A percentile compares a stretch with the other conserved stretches of the same genome.
Evolutionary conservation across 2,329 filamentous ascomycete species (phyloP).

Genomic region (Penicillium sclerotiorum): DNA sequence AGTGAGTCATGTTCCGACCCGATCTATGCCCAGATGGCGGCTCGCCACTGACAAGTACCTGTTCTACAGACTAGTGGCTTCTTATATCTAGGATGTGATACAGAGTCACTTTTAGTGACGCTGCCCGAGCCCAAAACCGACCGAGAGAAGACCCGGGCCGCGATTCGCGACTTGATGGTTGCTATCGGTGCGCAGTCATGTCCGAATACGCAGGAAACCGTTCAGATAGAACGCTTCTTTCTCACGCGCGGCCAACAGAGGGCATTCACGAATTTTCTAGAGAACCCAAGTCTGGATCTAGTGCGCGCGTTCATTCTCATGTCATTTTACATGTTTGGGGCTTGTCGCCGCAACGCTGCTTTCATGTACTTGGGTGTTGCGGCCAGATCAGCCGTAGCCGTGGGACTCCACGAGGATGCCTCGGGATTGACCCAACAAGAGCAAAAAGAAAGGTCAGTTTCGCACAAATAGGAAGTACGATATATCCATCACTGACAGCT

Average conservation of each 20-base stretch:
- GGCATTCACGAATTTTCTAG: constrained; percentile 56
- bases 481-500: constrained; percentile 18
- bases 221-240: constrained; percentile 41
- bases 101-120: constrained; percentile 24
- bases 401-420: constrained; percentile 54
- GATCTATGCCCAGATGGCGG: neutral
- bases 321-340: constrained; percentile 62
- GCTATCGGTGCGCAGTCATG: constrained; percentile 58
- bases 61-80: constrained; percentile 46
- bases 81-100: constrained; percentile 39
- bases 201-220: constrained; percentile 30
- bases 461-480: too few species aligned
- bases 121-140: constrained; percentile 19
- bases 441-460: constrained; percentile 22
- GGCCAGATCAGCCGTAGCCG: constrained; percentile 57
- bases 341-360: constrained; percentile 61
- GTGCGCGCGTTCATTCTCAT: constrained; percentile 58
- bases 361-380: constrained; percentile 67
- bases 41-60: constrained; percentile 5
- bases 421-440: constrained; percentile 17
- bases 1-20: constrained; percentile 18
- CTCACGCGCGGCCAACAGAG: constrained; percentile 54
- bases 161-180: constrained; percentile 49
- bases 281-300: constrained; percentile 57
- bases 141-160: constrained; percentile 29